Percentiles rank a stretch among this genome's conserved stretches.
Conservation (phyloP, 1,284 basidiomycete genomes). For the Mycosarcoma mackinlayi region DNA sequence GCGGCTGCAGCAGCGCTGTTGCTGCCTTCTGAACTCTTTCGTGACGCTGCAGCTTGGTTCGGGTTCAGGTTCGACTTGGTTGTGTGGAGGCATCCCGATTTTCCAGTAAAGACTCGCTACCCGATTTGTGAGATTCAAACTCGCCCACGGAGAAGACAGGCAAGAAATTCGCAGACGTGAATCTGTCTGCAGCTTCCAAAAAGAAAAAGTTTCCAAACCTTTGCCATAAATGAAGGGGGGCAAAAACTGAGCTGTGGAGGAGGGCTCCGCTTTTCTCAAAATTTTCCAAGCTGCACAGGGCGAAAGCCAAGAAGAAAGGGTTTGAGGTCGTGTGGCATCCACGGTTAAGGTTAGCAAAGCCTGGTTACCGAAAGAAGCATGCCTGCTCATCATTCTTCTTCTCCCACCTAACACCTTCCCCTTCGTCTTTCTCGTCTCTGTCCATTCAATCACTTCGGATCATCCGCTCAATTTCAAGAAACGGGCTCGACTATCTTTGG, state of each 20-base stretch:
- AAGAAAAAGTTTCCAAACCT: slow-evolving; percentile 1
- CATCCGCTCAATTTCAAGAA: slow-evolving; percentile 2
- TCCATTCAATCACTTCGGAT: background rate
- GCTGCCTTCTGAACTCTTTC: too few relatives aligned
- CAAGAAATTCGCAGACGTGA: background rate
- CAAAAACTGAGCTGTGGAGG: slow-evolving; percentile 17
- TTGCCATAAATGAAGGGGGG: background rate
- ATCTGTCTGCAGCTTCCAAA: background rate
- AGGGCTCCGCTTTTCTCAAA: background rate
- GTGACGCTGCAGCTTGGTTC: slow-evolving; percentile 10
- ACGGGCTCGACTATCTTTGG: background rate
- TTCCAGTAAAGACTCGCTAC: background rate
- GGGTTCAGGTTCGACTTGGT: background rate
- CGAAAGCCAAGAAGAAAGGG: background rate
- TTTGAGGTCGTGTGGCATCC: slow-evolving; percentile 18
- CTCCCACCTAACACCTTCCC: background rate
- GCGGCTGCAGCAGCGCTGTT: too few relatives aligned
- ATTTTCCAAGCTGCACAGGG: slow-evolving; percentile 4
- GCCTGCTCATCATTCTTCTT: background rate
- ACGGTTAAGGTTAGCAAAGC: slow-evolving; percentile 12
- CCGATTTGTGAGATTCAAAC: background rate
- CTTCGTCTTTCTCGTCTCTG: background rate
- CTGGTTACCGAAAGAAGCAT: slow-evolving; percentile 5
- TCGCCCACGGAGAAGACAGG: background rate
- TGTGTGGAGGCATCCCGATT: slow-evolving; percentile 10